A percentile compares a stretch with the other conserved stretches of the same genome.
Conservation (phyloP, 1,284 basidiomycete genomes). For the Puccinia triticina region DNA sequence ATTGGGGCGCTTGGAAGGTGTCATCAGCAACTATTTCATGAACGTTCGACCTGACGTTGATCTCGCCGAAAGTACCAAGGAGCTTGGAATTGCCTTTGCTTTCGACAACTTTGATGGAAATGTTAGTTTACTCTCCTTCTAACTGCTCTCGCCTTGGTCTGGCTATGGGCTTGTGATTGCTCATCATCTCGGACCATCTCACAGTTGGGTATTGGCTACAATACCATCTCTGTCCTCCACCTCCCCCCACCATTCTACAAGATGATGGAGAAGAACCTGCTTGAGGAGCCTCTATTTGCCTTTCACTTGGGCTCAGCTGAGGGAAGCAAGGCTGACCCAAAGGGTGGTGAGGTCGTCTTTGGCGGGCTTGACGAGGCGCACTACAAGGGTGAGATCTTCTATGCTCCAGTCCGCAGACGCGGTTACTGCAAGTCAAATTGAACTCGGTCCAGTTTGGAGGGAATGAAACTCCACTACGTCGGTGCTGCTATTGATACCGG, state of each 20-base stretch:
- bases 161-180: slow-evolving; percentile 52
- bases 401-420: slow-evolving; percentile 90
- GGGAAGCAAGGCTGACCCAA: slow-evolving; percentile 64
- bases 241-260: slow-evolving; percentile 94
- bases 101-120: slow-evolving; percentile 76
- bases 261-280: slow-evolving; percentile 81
- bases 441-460: slow-evolving; percentile 64
- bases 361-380: slow-evolving; percentile 83
- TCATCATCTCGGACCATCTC: slow-evolving; percentile 58
- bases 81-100: slow-evolving; percentile 95
- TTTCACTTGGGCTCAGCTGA: slow-evolving; percentile 91
- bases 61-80: slow-evolving; percentile 95
- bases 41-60: slow-evolving; percentile 78
- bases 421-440: slow-evolving; percentile 79
- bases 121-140: neutral
- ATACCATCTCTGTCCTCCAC: slow-evolving; percentile 93
- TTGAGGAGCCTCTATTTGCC: slow-evolving; percentile 86
- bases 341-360: slow-evolving; percentile 88
- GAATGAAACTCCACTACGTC: slow-evolving; percentile 73
- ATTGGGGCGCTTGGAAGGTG: slow-evolving; percentile 94
- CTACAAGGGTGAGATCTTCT: slow-evolving; percentile 80
- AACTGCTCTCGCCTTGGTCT: neutral
- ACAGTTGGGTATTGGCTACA: slow-evolving; percentile 91
- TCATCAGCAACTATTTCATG: slow-evolving; percentile 83
- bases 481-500: slow-evolving; percentile 97